Evolutionary conservation across 2,329 filamentous ascomycete genomes (phyloP).

Genomic region (Microsporum audouinii): DNA sequence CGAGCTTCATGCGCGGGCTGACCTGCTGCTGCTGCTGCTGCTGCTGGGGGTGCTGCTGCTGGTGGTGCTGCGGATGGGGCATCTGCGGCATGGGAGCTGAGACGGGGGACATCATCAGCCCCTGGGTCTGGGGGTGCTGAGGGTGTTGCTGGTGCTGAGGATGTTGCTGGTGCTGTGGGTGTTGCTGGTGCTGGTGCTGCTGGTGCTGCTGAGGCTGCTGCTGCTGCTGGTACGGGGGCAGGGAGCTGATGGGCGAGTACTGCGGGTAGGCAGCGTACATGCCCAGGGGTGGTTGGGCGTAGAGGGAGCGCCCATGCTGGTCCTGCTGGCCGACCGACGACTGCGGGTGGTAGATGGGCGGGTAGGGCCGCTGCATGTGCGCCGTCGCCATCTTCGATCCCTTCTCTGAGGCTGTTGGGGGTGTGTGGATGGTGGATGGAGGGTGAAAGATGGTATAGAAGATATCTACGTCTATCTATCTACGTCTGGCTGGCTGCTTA

Average conservation of each 20-base stretch:
- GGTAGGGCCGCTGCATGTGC: conserved; percentile 61
- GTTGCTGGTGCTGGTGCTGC: conserved; percentile 45
- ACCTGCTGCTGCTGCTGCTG: conserved; percentile 28
- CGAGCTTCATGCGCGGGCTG: conserved; percentile 8
- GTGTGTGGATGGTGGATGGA: conserved; percentile 4
- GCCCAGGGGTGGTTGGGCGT: conserved; percentile 66
- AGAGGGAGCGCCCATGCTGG: conserved; percentile 70
- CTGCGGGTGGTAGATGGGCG: conserved; percentile 88
- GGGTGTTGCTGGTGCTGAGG: conserved; percentile 45
- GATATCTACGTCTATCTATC: not conserved
- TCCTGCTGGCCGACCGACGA: conserved; percentile 85
- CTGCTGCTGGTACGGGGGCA: conserved; percentile 44
- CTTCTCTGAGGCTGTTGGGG: too few species aligned
- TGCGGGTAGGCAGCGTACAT: conserved; percentile 66
- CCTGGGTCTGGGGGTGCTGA: conserved; percentile 21
- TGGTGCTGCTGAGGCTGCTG: conserved; percentile 44
- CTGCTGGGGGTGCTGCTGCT: conserved; percentile 38
- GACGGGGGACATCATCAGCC: conserved; percentile 44
- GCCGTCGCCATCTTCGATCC: conserved; percentile 47
- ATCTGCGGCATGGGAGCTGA: conserved; percentile 30
- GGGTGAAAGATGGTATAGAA: conserved; percentile 1
- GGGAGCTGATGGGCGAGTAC: conserved; percentile 37
- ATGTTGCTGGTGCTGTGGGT: conserved; percentile 46
- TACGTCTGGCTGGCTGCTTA: not conserved
- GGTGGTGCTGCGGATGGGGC: conserved; percentile 29